Evolutionary conservation across 108 stramenopile species (phyloP).

Genomic region (Epipyxis sp.): DNA sequence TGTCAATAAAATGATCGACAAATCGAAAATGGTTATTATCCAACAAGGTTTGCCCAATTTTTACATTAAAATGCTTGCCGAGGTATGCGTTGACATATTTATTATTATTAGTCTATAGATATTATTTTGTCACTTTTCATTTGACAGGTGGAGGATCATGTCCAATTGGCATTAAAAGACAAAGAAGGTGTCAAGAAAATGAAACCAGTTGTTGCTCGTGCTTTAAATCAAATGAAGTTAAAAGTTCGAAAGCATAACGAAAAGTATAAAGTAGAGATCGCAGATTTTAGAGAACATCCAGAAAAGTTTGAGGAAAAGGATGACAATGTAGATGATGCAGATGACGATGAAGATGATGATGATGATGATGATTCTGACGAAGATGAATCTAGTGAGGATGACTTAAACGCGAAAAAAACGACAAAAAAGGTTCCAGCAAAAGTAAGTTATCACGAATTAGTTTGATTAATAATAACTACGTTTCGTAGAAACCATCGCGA

Average conservation of each 20-base stretch:
- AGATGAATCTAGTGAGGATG: conserved; percentile 42
- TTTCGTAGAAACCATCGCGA: conserved; percentile 57
- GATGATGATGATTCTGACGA: conserved; percentile 48
- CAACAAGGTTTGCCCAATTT: conserved; percentile 74
- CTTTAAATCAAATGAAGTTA: conserved; percentile 91
- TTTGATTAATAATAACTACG: too few relatives aligned
- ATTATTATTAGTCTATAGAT: too few relatives aligned
- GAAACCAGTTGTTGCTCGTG: conserved; percentile 76
- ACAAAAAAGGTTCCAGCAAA: conserved; percentile 16
- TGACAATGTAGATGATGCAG: conserved; percentile 20
- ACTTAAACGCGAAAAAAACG: not conserved
- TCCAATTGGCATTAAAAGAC: conserved; percentile 70
- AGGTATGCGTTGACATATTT: too few relatives aligned
- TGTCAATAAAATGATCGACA: conserved; percentile 58
- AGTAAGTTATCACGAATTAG: too few relatives aligned
- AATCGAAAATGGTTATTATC: conserved; percentile 65
- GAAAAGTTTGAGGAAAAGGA: conserved; percentile 20
- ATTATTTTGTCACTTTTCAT: too few relatives aligned
- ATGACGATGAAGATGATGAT: conserved; percentile 34
- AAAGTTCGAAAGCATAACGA: conserved; percentile 86
- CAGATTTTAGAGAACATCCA: conserved; percentile 54
- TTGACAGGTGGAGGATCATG: conserved; percentile 83
- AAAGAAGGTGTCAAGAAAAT: conserved; percentile 88
- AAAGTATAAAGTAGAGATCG: conserved; percentile 67
- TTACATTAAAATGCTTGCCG: conserved; percentile 70